Percentiles rank a stretch among this genome's conserved stretches.
phyloP scores from a whole-genome alignment of 495 filamentous ascomycete genomes.

The Annulohypoxylon nitens region DNA sequence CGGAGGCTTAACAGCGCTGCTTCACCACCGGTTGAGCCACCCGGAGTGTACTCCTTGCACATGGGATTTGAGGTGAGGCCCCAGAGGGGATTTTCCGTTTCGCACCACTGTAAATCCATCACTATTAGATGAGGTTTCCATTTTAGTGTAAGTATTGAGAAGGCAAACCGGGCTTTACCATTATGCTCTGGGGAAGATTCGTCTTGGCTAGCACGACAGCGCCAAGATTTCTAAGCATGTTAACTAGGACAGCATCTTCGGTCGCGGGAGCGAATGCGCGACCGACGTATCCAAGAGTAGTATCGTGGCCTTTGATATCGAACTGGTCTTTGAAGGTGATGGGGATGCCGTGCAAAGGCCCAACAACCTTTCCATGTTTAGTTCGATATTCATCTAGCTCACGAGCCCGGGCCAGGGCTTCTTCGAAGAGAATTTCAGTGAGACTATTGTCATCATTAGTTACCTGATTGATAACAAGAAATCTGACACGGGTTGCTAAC shows the following conservation, averaged over 20 bases:
- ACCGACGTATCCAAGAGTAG: constrained; percentile 77
- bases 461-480: not conserved
- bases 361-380: constrained; percentile 61
- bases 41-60: constrained; percentile 79
- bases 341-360: constrained; percentile 80
- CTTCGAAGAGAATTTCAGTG: constrained; percentile 70
- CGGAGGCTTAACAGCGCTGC: constrained; percentile 79
- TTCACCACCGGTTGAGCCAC: constrained; percentile 86
- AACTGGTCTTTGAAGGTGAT: constrained; percentile 85
- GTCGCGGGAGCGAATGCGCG: constrained; percentile 66
- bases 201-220: constrained; percentile 89
- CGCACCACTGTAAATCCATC: constrained; percentile 63
- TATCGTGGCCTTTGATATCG: constrained; percentile 79
- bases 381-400: constrained; percentile 69
- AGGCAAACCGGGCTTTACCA: constrained; percentile 66
- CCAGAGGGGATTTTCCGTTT: constrained; percentile 84
- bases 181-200: constrained; percentile 83
- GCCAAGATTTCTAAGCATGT: constrained; percentile 79
- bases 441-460: constrained; percentile 61
- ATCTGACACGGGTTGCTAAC: constrained; percentile 44
- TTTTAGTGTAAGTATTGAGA: not conserved
- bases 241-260: constrained; percentile 75
- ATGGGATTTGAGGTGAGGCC: constrained; percentile 81
- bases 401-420: constrained; percentile 70
- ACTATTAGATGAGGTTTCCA: constrained; percentile 14